Conservation (phyloP, 2,329 filamentous ascomycete genomes). For the Hortaea werneckii region DNA sequence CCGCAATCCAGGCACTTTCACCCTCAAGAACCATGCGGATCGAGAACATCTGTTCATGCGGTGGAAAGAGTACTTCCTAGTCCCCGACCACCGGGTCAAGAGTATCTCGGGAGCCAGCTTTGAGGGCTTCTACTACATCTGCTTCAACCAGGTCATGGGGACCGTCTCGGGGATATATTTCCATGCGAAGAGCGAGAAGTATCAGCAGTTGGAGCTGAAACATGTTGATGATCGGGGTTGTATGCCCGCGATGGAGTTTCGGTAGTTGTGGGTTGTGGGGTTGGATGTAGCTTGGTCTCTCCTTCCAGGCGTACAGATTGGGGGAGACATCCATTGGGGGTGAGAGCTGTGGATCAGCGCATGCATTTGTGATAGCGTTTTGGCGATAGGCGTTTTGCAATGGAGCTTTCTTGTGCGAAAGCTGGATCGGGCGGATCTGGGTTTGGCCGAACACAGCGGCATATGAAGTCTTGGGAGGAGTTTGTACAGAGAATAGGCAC, state of each 20-base stretch:
- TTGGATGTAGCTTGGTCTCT: background rate
- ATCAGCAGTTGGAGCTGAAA: constrained; percentile 84
- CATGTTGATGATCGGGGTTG: constrained; percentile 79
- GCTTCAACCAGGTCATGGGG: constrained; percentile 86
- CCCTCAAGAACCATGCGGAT: constrained; percentile 60
- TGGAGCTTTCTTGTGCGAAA: too few relatives aligned
- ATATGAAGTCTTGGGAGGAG: too few relatives aligned
- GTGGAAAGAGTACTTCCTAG: constrained; percentile 97
- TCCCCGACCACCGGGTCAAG: constrained; percentile 84
- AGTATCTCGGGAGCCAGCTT: constrained; percentile 93
- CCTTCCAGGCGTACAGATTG: too few relatives aligned
- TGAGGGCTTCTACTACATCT: constrained; percentile 98
- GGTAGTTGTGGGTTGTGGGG: constrained; percentile 40
- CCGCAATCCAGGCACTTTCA: constrained; percentile 40
- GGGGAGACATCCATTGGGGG: too few relatives aligned
- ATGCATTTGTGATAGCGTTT: background rate
- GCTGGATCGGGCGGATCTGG: too few relatives aligned
- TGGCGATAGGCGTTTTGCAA: background rate
- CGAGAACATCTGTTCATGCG: constrained; percentile 93
- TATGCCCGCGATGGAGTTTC: constrained; percentile 79
- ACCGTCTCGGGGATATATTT: constrained; percentile 92
- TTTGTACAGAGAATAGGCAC: too few relatives aligned
- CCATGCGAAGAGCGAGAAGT: constrained; percentile 97
- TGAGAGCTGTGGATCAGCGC: too few relatives aligned
- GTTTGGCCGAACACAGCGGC: too few relatives aligned